A percentile compares a stretch with the other conserved stretches of the same genome.
Evolutionary conservation across 129 eudicot genomes (phyloP).

Genomic region (Logfia minima): DNA sequence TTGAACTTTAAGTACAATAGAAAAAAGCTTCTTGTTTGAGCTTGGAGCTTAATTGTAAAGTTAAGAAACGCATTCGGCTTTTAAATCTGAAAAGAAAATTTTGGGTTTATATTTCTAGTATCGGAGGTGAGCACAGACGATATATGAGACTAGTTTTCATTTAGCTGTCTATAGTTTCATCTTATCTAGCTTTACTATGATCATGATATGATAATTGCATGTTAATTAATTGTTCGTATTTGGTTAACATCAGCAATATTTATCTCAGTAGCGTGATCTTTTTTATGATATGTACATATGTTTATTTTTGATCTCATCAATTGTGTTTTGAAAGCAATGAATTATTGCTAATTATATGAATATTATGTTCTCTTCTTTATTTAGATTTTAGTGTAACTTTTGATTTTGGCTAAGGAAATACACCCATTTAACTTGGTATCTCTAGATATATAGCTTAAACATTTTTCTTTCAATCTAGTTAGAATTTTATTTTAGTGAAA

Average conservation of each 20-base stretch:
- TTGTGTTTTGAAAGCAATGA: neutral
- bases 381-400: conserved; percentile 12
- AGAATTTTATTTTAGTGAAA: neutral
- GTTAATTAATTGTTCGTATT: neutral
- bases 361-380: neutral
- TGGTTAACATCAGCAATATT: neutral
- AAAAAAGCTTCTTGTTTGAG: neutral
- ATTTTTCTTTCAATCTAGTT: too few species aligned
- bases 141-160: neutral
- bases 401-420: neutral
- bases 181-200: conserved; percentile 18
- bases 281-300: neutral
- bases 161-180: neutral
- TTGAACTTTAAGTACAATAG: neutral
- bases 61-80: neutral
- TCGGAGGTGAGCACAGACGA: neutral
- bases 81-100: neutral
- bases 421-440: neutral
- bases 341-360: neutral
- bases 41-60: neutral
- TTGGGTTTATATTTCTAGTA: neutral
- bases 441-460: too few species aligned
- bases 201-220: conserved; percentile 8
- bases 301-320: neutral
- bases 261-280: neutral